Evolutionary conservation across 768 basidiomycete species (phyloP).

Genomic region (Phylloporus scabripes): DNA sequence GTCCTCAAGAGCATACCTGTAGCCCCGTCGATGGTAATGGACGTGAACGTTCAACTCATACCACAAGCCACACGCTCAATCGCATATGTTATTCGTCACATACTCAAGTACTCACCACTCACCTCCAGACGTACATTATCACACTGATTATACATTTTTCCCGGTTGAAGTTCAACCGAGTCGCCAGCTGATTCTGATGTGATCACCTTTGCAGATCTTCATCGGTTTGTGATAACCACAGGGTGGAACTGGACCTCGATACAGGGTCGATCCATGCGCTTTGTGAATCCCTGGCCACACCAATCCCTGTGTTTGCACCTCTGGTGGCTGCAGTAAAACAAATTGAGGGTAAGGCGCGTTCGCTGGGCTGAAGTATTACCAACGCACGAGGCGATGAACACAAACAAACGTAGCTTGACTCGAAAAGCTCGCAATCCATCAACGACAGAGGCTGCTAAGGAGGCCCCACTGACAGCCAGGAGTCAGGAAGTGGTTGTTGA

Average conservation of each 20-base stretch:
- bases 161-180: background rate
- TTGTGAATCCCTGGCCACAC: background rate
- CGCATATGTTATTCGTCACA: slow-evolving; percentile 15
- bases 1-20: slow-evolving; percentile 47
- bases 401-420: no score
- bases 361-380: no score
- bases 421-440: no score
- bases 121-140: slow-evolving; percentile 27
- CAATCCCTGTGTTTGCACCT: no score
- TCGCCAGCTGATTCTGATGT: background rate
- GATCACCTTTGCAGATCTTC: background rate
- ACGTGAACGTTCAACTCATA: background rate
- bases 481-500: no score
- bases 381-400: no score
- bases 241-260: background rate
- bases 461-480: no score
- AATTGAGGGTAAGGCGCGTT: no score
- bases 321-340: no score
- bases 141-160: slow-evolving; percentile 19
- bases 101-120: slow-evolving; percentile 28
- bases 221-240: background rate
- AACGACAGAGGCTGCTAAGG: no score
- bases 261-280: background rate
- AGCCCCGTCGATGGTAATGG: slow-evolving; percentile 7
- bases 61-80: slow-evolving; percentile 6